phyloP scores from a whole-genome alignment of 352 stramenopile species.

The Pythium dissotocum region DNA sequence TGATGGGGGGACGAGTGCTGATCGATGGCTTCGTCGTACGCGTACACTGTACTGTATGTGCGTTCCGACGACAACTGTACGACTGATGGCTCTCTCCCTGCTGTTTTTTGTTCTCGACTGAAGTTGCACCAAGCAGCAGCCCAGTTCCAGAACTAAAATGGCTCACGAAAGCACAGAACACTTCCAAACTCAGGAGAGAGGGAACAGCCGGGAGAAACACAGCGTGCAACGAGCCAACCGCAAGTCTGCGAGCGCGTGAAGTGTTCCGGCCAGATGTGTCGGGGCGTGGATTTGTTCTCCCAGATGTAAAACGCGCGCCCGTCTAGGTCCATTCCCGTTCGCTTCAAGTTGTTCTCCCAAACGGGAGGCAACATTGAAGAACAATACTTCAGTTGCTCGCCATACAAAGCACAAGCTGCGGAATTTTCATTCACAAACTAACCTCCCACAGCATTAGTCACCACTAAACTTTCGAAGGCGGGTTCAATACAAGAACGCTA shows the following conservation, averaged over 20 bases:
- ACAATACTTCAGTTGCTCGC: slow-evolving; percentile 7
- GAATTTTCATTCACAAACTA: not conserved
- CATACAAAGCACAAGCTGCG: not conserved
- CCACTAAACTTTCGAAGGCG: not conserved
- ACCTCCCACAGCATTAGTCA: not conserved
- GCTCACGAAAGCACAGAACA: not conserved
- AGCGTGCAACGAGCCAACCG: not conserved
- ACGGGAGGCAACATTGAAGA: slow-evolving; percentile 10
- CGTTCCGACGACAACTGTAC: not conserved
- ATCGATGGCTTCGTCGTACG: not conserved
- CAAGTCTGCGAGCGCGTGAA: not conserved
- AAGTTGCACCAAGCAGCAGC: not conserved
- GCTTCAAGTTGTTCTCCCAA: not conserved
- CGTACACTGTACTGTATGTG: not conserved
- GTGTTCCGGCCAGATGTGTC: not conserved
- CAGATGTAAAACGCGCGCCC: not conserved
- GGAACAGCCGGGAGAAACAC: slow-evolving; percentile 3
- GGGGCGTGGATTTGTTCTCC: slow-evolving; percentile 3
- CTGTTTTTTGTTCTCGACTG: slow-evolving; percentile 4
- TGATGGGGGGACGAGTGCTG: not conserved
- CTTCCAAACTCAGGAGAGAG: slow-evolving; percentile 2
- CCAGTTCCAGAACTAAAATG: not conserved
- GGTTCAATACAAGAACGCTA: not conserved
- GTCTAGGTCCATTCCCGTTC: not conserved
- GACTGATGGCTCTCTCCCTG: not conserved